These are phyloP conservation scores for Tuber magnatum DNA, from an alignment of 495 filamentous ascomycete species.

Conservation along the genomic window DNA sequence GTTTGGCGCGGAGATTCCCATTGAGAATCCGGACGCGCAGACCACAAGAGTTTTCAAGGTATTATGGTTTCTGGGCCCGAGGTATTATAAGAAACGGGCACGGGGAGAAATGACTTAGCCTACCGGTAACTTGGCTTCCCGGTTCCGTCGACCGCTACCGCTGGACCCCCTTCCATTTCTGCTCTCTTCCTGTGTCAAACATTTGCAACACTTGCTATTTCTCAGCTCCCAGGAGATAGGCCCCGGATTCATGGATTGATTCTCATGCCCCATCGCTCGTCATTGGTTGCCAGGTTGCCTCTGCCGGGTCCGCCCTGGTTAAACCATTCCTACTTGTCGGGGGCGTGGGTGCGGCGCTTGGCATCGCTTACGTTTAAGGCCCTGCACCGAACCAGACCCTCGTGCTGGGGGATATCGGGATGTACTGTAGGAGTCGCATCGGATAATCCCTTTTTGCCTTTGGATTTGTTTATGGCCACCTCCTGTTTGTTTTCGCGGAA, in stretches of 20 bases:
- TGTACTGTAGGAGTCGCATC: neutral
- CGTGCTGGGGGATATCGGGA: neutral
- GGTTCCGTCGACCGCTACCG: neutral
- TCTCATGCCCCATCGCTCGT: neutral
- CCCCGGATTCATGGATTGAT: neutral
- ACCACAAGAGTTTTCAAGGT: too few species aligned
- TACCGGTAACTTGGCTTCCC: neutral
- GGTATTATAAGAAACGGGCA: neutral
- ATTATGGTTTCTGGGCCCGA: too few species aligned
- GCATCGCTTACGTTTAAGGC: neutral
- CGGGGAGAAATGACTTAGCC: neutral
- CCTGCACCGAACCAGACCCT: neutral
- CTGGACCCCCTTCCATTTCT: neutral
- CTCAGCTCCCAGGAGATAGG: neutral
- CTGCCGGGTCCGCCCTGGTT: neutral
- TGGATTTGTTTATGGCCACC: neutral
- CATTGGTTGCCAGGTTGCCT: neutral
- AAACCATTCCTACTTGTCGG: neutral
- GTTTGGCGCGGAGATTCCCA: too few species aligned
- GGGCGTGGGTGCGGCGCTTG: neutral
- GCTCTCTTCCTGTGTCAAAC: too few species aligned
- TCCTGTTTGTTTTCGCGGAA: neutral
- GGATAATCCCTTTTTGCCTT: neutral
- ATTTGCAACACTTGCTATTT: too few species aligned
- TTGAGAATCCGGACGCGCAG: too few species aligned